Conservation (phyloP, 1,284 basidiomycete genomes). For the Ustilago sp. region DNA sequence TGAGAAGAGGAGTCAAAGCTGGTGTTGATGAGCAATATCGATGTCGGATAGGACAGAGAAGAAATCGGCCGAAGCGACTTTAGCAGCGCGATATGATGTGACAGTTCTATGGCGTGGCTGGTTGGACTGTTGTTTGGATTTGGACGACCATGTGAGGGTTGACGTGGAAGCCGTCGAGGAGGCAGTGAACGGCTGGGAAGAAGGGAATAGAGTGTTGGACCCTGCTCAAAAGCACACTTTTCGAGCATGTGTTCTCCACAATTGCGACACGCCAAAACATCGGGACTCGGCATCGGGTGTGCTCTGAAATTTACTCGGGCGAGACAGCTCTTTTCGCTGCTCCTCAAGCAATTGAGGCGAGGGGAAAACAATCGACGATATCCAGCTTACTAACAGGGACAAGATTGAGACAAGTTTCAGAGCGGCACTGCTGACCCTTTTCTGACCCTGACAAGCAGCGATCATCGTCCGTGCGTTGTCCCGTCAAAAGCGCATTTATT, state of each 20-base stretch:
- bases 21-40: not conserved
- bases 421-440: not conserved
- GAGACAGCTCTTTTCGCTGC: not conserved
- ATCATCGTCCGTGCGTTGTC: not conserved
- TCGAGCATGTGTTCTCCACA: conserved; percentile 1
- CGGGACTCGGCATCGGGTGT: not conserved
- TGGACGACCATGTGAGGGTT: not conserved
- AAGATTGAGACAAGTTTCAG: too few species aligned
- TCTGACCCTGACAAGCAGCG: not conserved
- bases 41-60: not conserved
- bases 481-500: not conserved
- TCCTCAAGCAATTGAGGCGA: not conserved
- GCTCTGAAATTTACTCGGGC: not conserved
- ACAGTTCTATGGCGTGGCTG: too few species aligned
- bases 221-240: not conserved
- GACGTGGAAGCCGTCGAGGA: not conserved
- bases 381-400: not conserved
- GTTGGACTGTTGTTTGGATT: too few species aligned
- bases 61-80: too few species aligned
- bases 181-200: not conserved
- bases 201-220: not conserved
- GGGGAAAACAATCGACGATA: not conserved
- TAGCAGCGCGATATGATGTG: too few species aligned
- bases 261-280: not conserved
- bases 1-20: too few species aligned